Percentiles rank a stretch among this genome's conserved stretches.
phyloP scores from a whole-genome alignment of 2,329 filamentous ascomycete species.

The Metarhizium guizhouense region DNA sequence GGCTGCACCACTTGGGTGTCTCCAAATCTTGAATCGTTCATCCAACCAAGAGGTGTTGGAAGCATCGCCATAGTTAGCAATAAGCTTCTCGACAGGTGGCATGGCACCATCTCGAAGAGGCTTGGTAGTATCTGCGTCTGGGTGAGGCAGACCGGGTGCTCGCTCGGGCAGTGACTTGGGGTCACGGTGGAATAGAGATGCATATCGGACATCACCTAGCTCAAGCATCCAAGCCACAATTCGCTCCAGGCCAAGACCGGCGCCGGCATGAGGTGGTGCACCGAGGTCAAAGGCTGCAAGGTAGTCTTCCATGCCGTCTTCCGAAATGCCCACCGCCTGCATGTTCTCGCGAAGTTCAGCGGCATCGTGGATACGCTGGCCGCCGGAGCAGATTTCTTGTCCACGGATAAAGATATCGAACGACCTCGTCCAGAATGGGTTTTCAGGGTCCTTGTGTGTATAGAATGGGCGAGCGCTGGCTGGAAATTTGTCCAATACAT shows the following conservation, averaged over 20 bases:
- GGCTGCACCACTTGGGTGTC: conserved; percentile 75
- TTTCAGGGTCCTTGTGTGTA: conserved; percentile 71
- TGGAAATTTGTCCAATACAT: conserved; percentile 90
- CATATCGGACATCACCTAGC: conserved; percentile 81
- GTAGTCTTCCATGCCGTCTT: conserved; percentile 83
- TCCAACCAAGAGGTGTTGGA: conserved; percentile 93
- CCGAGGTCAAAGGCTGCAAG: conserved; percentile 82
- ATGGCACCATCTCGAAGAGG: conserved; percentile 41
- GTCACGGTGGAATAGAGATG: conserved; percentile 79
- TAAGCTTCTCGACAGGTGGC: conserved; percentile 74
- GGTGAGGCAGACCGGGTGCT: conserved; percentile 63
- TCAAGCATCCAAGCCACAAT: conserved; percentile 79
- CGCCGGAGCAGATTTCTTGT: conserved; percentile 86
- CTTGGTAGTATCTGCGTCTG: conserved; percentile 69
- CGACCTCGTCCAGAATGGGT: conserved; percentile 72
- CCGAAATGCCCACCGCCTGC: conserved; percentile 64
- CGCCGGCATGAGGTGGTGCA: conserved; percentile 81
- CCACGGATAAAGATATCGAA: conserved; percentile 93
- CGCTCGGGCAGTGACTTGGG: conserved; percentile 75
- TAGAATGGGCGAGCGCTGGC: conserved; percentile 80
- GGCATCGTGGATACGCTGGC: conserved; percentile 84
- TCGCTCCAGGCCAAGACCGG: conserved; percentile 83
- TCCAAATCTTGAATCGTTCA: conserved; percentile 80
- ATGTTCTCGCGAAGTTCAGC: conserved; percentile 68
- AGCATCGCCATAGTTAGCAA: conserved; percentile 91